phyloP scores from a whole-genome alignment of 2,329 filamentous ascomycete species.

The Fonsecaea monophora region DNA sequence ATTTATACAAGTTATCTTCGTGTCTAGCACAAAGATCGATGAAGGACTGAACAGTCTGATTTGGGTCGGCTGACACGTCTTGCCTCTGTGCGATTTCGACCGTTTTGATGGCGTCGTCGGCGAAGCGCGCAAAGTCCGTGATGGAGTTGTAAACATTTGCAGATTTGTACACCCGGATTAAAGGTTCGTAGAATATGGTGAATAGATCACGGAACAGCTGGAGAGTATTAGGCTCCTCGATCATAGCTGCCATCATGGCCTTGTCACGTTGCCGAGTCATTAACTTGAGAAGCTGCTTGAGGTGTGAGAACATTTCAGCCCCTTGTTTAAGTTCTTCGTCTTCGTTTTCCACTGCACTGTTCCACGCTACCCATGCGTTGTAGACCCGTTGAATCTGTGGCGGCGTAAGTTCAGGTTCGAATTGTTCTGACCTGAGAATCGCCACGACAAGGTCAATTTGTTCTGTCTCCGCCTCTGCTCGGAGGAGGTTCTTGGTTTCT shows the following conservation, averaged over 20 bases:
- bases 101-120: constrained; percentile 89
- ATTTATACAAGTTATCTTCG: constrained; percentile 98
- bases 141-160: constrained; percentile 98
- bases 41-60: constrained; percentile 97
- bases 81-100: constrained; percentile 71
- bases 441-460: constrained; percentile 84
- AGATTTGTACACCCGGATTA: constrained; percentile 96
- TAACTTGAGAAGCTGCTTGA: constrained; percentile 94
- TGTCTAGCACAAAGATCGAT: constrained; percentile 96
- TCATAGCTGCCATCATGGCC: constrained; percentile 93
- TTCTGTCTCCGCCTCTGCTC: constrained; percentile 74
- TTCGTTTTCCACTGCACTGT: constrained; percentile 87
- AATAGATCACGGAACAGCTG: constrained; percentile 91
- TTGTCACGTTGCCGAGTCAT: constrained; percentile 92
- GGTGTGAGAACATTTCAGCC: constrained; percentile 87
- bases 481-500: constrained; percentile 73
- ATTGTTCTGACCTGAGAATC: constrained; percentile 78
- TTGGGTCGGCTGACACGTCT: constrained; percentile 92
- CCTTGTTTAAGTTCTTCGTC: constrained; percentile 88
- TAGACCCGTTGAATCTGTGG: constrained; percentile 84
- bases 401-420: constrained; percentile 72
- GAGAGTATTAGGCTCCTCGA: constrained; percentile 97
- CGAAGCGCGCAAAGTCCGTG: constrained; percentile 91
- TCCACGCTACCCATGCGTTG: constrained; percentile 96
- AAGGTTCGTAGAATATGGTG: constrained; percentile 97